Conservation (phyloP, 345 rosid genomes). For the Lenwebbia sp. region DNA sequence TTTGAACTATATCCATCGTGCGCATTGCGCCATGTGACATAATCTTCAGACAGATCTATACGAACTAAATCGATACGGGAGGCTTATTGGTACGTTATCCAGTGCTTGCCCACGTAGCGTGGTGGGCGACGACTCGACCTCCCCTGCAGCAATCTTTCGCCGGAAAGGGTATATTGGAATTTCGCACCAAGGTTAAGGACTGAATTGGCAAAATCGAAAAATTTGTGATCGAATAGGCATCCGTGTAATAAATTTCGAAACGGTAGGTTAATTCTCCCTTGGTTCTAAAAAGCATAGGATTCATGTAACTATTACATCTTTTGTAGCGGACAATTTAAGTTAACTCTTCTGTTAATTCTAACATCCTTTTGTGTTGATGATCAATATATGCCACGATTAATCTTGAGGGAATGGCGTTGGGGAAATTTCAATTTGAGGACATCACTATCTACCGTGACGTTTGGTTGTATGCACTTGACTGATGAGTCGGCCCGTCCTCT, state of each 20-base stretch:
- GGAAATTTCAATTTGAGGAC: neutral
- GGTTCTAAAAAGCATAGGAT: neutral
- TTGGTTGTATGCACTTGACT: neutral
- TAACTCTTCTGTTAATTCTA: neutral
- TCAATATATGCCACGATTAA: neutral
- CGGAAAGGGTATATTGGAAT: neutral
- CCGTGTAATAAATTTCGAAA: rapidly evolving
- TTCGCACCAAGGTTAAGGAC: rapidly evolving
- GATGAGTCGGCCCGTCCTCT: neutral
- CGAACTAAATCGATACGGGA: no score
- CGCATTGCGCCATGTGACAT: neutral
- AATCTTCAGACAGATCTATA: neutral
- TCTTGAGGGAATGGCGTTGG: neutral
- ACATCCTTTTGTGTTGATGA: neutral
- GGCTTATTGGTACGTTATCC: neutral
- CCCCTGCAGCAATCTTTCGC: no score
- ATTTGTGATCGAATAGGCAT: rapidly evolving
- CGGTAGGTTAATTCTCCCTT: rapidly evolving
- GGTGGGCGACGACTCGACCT: rapidly evolving
- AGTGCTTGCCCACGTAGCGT: rapidly evolving
- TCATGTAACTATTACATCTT: neutral
- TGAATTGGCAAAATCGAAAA: neutral
- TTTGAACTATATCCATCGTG: neutral
- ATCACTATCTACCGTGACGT: neutral
- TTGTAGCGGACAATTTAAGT: no score